Evolutionary conservation across 139 green algal genomes (phyloP).

Genomic region (Auxenochlorella protothecoides): DNA sequence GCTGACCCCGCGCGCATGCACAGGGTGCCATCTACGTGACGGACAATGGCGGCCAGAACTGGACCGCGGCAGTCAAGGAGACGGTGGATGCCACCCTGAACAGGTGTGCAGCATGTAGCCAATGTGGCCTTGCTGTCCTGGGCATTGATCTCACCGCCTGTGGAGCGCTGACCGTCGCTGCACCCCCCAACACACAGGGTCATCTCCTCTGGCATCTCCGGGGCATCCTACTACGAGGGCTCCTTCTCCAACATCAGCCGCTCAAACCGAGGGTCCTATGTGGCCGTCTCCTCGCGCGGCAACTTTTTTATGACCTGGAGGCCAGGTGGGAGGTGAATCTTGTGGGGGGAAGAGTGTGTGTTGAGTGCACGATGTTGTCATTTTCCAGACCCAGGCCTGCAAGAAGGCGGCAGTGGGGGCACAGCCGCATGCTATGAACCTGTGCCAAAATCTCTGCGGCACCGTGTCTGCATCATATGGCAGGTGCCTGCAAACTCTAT

Average conservation of each 20-base stretch:
- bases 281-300: constrained; percentile 85
- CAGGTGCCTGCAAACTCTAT: too few species aligned
- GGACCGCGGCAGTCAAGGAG: constrained; percentile 94
- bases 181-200: constrained; percentile 20
- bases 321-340: constrained; percentile 32
- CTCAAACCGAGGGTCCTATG: constrained; percentile 69
- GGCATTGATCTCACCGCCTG: too few species aligned
- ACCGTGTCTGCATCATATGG: too few species aligned
- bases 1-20: background rate
- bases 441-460: too few species aligned
- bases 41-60: constrained; percentile 85
- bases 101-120: constrained; percentile 14
- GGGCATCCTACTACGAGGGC: constrained; percentile 96
- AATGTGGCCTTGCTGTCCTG: too few species aligned
- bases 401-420: too few species aligned
- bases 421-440: too few species aligned
- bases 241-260: constrained; percentile 85
- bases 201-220: constrained; percentile 76
- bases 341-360: too few species aligned
- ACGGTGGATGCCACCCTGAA: constrained; percentile 98
- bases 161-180: too few species aligned
- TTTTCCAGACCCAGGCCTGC: background rate
- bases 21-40: constrained; percentile 98
- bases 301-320: constrained; percentile 99
- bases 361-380: background rate